phyloP scores from a whole-genome alignment of 331 rosid genomes.

The Quercus tomentella region DNA sequence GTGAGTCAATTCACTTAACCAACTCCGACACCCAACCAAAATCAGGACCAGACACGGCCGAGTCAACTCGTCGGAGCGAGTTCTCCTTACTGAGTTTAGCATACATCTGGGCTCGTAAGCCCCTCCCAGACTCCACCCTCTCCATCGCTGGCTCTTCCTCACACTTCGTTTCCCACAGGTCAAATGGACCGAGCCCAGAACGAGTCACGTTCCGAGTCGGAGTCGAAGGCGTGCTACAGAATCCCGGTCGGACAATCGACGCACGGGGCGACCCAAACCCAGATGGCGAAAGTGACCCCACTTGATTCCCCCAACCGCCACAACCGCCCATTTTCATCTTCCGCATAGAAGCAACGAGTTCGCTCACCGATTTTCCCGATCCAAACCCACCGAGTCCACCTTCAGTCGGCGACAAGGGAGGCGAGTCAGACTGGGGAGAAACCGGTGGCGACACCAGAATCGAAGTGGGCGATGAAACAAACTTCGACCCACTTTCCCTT shows the following conservation, averaged over 20 bases:
- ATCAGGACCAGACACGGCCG: slow-evolving; percentile 30
- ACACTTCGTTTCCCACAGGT: slow-evolving; percentile 25
- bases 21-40: slow-evolving; percentile 60
- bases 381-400: slow-evolving; percentile 20
- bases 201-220: slow-evolving; percentile 11
- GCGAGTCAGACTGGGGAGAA: slow-evolving; percentile 48
- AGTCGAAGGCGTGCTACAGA: slow-evolving; percentile 16
- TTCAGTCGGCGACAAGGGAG: slow-evolving; percentile 45
- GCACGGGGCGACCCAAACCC: slow-evolving; percentile 33
- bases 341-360: slow-evolving; percentile 42
- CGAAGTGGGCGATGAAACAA: slow-evolving; percentile 57
- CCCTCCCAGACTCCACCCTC: slow-evolving; percentile 83
- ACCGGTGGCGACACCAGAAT: slow-evolving; percentile 42
- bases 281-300: background rate
- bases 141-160: slow-evolving; percentile 70
- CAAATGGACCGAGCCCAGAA: background rate
- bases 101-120: slow-evolving; percentile 61
- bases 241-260: slow-evolving; percentile 24
- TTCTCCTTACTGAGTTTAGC: slow-evolving; percentile 63
- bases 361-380: slow-evolving; percentile 16
- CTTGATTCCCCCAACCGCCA: slow-evolving; percentile 6
- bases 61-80: slow-evolving; percentile 26
- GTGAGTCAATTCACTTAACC: slow-evolving; percentile 26
- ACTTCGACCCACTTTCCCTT: background rate
- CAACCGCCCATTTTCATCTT: slow-evolving; percentile 19